Percentiles rank a stretch among this genome's conserved stretches.
Evolutionary conservation across 2,329 filamentous ascomycete species (phyloP).

Genomic region (Arthrobotrys sinensis): DNA sequence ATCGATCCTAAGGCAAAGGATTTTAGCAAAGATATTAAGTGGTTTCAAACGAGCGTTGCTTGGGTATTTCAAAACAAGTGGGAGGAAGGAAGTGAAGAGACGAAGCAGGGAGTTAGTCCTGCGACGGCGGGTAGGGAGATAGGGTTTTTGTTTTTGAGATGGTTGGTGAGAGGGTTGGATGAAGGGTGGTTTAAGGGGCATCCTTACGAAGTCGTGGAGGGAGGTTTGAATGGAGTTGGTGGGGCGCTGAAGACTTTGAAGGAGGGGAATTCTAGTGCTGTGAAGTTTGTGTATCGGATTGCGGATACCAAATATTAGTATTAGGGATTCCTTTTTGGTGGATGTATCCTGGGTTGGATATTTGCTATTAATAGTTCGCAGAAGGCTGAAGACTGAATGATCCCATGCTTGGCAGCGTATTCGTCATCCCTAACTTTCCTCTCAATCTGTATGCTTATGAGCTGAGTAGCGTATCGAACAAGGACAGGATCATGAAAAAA

Average conservation of each 20-base stretch:
- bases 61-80: constrained; percentile 64
- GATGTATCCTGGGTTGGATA: constrained; percentile 40
- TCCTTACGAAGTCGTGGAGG: constrained; percentile 71
- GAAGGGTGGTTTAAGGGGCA: constrained; percentile 72
- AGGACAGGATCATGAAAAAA: too few species aligned
- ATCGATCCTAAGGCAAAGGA: constrained; percentile 25
- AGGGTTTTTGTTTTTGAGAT: constrained; percentile 40
- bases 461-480: too few species aligned
- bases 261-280: constrained; percentile 69
- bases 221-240: constrained; percentile 70
- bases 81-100: constrained; percentile 40
- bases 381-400: too few species aligned
- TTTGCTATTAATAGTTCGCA: not conserved
- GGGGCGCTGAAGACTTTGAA: constrained; percentile 68
- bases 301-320: constrained; percentile 64
- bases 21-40: constrained; percentile 66
- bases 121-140: constrained; percentile 33
- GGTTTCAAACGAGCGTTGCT: constrained; percentile 66
- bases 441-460: too few species aligned
- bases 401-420: too few species aligned
- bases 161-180: constrained; percentile 64
- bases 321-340: not conserved
- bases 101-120: constrained; percentile 30
- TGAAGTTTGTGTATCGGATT: constrained; percentile 71
- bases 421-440: too few species aligned